Percentiles rank a stretch among this genome's conserved stretches.
Conservation (phyloP, 176 grass and related monocot species). For the Zoysia pacifica region DNA sequence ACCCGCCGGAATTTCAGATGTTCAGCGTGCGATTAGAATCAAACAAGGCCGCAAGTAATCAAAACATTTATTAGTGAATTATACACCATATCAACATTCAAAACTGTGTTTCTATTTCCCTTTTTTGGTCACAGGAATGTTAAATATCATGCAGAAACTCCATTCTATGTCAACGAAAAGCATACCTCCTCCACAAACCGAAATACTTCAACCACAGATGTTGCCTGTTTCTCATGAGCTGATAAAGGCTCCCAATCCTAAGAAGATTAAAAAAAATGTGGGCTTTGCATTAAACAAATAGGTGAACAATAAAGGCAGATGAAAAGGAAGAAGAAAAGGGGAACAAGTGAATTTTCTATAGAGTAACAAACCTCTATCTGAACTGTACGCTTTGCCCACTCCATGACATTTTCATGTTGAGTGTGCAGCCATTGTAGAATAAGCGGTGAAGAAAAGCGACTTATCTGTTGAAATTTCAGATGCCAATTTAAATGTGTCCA, state of each 20-base stretch:
- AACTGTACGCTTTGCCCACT: conserved; percentile 85
- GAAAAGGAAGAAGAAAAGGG: neutral
- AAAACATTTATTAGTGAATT: conserved; percentile 18
- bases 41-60: conserved; percentile 1
- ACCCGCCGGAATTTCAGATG: neutral
- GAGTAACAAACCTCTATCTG: conserved; percentile 74
- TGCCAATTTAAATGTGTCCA: neutral
- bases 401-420: conserved; percentile 83
- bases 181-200: conserved; percentile 88
- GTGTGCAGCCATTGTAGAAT: conserved; percentile 91
- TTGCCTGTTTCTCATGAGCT: conserved; percentile 63
- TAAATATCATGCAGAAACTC: conserved; percentile 13
- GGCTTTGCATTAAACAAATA: neutral
- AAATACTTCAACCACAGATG: conserved; percentile 85
- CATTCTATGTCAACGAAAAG: conserved; percentile 32
- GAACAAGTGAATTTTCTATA: conserved; percentile 29
- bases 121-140: neutral
- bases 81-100: conserved; percentile 12
- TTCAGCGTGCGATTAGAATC: conserved; percentile 20
- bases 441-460: conserved; percentile 61
- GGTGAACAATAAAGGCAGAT: neutral
- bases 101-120: conserved; percentile 21
- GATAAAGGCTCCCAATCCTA: conserved; percentile 87
- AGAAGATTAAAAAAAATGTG: conserved; percentile 32
- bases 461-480: conserved; percentile 56